A percentile compares a stretch with the other conserved stretches of the same genome.
Conservation (phyloP, 2,329 filamentous ascomycete species). For the Claviceps sp. region DNA sequence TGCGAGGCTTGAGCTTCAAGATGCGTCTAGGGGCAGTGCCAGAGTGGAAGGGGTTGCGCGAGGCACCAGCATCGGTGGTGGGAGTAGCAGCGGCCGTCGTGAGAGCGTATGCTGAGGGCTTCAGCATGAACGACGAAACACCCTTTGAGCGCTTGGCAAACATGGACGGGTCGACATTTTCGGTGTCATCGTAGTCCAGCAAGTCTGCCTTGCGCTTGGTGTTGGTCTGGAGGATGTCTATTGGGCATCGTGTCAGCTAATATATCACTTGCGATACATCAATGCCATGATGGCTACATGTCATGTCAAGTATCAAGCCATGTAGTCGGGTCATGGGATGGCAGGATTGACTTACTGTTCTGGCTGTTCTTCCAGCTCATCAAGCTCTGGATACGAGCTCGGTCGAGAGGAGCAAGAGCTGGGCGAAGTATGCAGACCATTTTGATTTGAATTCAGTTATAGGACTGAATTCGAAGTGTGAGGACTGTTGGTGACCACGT, state of each 20-base stretch:
- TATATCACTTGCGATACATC: neutral
- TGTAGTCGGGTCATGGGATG: neutral
- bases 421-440: conserved; percentile 51
- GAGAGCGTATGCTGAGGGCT: conserved; percentile 33
- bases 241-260: neutral
- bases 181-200: conserved; percentile 37
- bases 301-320: no score
- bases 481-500: neutral
- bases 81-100: conserved; percentile 25
- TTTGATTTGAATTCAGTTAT: conserved; percentile 4
- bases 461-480: neutral
- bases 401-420: conserved; percentile 62
- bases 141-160: conserved; percentile 48
- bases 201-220: conserved; percentile 47
- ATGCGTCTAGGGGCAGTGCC: conserved; percentile 26
- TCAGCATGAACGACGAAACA: conserved; percentile 32
- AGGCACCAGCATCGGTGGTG: conserved; percentile 17
- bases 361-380: conserved; percentile 69
- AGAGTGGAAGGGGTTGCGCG: conserved; percentile 19
- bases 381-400: conserved; percentile 55
- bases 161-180: conserved; percentile 47
- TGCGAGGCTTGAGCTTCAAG: conserved; percentile 40
- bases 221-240: conserved; percentile 29
- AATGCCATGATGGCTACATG: neutral
- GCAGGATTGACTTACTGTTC: conserved; percentile 41